phyloP scores from a whole-genome alignment of 2,329 filamentous ascomycete genomes.

The Fusarium tjaetaba region DNA sequence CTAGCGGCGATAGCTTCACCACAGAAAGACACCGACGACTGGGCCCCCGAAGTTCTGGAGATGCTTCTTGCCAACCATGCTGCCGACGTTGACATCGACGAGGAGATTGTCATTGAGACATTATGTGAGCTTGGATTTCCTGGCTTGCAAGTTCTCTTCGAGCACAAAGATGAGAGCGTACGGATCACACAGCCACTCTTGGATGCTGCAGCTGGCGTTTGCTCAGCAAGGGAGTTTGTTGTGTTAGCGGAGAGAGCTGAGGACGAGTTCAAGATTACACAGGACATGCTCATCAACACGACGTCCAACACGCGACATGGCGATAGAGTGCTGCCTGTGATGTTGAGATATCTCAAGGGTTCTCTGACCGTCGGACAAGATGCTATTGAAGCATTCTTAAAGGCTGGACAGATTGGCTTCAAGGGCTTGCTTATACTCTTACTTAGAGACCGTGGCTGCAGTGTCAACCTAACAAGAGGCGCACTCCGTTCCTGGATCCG shows the following conservation, averaged over 20 bases:
- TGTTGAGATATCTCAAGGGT: constrained; percentile 16
- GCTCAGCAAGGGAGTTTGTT: constrained; percentile 19
- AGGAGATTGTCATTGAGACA: constrained; percentile 14
- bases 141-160: constrained; percentile 15
- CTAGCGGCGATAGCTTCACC: constrained; percentile 18
- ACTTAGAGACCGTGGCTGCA: constrained; percentile 18
- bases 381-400: constrained; percentile 19
- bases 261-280: constrained; percentile 22
- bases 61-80: constrained; percentile 24
- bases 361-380: constrained; percentile 13
- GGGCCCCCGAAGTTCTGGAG: constrained; percentile 26
- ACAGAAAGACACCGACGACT: constrained; percentile 15
- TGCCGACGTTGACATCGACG: constrained; percentile 24
- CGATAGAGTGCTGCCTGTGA: constrained; percentile 19
- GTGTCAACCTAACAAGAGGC: constrained; percentile 16
- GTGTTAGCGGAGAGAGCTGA: constrained; percentile 14
- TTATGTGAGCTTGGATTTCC: constrained; percentile 15
- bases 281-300: constrained; percentile 29
- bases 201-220: constrained; percentile 20
- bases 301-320: constrained; percentile 18
- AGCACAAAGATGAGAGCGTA: constrained; percentile 16
- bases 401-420: constrained; percentile 20
- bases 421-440: constrained; percentile 22
- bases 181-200: constrained; percentile 17
- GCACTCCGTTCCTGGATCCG: constrained; percentile 23